These are phyloP conservation scores for Herpotrichia juniperi DNA, from an alignment of 2,329 filamentous ascomycete genomes.

Conservation along the genomic window DNA sequence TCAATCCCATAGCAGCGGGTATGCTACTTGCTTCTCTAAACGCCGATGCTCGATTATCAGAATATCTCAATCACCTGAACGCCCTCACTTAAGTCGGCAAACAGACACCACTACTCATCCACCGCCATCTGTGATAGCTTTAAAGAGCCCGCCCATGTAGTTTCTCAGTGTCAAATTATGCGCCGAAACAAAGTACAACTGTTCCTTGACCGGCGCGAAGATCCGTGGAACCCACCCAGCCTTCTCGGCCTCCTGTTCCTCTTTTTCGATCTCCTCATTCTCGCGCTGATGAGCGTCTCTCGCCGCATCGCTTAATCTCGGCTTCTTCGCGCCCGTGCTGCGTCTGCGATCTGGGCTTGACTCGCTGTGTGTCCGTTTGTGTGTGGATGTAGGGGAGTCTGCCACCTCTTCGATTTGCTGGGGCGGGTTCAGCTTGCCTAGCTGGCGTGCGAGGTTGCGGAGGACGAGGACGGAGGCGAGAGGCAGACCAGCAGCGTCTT, in stretches of 20 bases:
- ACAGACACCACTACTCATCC: neutral
- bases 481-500: constrained; percentile 76
- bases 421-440: constrained; percentile 45
- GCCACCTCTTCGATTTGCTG: constrained; percentile 28
- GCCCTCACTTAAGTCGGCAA: neutral
- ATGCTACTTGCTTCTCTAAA: neutral
- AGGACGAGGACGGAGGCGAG: constrained; percentile 78
- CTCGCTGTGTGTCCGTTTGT: constrained; percentile 39
- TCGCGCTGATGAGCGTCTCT: constrained; percentile 32
- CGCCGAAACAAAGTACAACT: constrained; percentile 72
- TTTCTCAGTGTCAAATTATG: constrained; percentile 61
- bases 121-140: constrained; percentile 42
- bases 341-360: constrained; percentile 33
- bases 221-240: constrained; percentile 70
- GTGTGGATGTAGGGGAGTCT: constrained; percentile 29
- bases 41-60: neutral
- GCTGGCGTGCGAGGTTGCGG: constrained; percentile 71
- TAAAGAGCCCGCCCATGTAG: constrained; percentile 45
- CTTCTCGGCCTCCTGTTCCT: constrained; percentile 57
- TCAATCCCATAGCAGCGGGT: neutral
- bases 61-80: neutral
- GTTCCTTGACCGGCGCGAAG: constrained; percentile 69
- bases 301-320: constrained; percentile 38
- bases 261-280: constrained; percentile 46
- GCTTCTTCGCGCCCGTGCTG: constrained; percentile 51